A percentile compares a stretch with the other conserved stretches of the same genome.
phyloP scores from a whole-genome alignment of 208 protist species.

The Herpetomonas samuelpessoai region DNA sequence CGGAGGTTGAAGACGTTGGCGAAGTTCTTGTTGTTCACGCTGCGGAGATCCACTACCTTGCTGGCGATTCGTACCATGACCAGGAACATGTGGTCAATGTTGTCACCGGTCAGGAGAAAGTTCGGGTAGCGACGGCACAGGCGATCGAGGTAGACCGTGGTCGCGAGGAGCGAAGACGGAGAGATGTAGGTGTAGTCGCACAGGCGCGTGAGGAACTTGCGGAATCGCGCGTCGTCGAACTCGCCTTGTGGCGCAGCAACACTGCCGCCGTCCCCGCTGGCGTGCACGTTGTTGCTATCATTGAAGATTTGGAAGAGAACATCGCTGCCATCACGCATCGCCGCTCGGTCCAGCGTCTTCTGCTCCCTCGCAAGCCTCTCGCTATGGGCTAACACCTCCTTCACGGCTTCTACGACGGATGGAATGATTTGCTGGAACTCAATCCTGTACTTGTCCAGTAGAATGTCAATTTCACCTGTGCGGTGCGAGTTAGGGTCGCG shows the following conservation, averaged over 20 bases:
- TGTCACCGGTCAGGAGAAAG: constrained; percentile 54
- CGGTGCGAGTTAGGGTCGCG: constrained; percentile 8
- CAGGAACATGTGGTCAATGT: constrained; percentile 75
- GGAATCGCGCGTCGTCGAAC: constrained; percentile 1
- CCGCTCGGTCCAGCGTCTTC: neutral
- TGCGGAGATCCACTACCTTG: constrained; percentile 85
- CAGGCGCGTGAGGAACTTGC: constrained; percentile 20
- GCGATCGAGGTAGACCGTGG: constrained; percentile 82
- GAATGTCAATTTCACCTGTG: constrained; percentile 68
- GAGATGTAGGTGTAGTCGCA: constrained; percentile 85
- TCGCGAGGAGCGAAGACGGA: constrained; percentile 62
- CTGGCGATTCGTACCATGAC: constrained; percentile 70
- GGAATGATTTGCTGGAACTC: constrained; percentile 82
- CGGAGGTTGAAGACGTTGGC: constrained; percentile 61
- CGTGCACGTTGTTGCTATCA: neutral
- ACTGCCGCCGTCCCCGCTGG: no score
- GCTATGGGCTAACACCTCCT: constrained; percentile 45
- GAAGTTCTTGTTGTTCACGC: constrained; percentile 88
- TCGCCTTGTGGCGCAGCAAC: no score
- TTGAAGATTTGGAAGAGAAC: neutral
- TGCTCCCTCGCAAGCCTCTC: constrained; percentile 24
- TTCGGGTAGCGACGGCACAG: constrained; percentile 54
- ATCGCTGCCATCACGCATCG: neutral
- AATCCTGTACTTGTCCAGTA: constrained; percentile 76
- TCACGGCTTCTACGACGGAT: constrained; percentile 61